Evolutionary conservation across 371 early-diverging fungal genomes (phyloP), one percentile per base, ranked within the genome.

Genomic region (Lichtheimia hyalospora): DNA sequence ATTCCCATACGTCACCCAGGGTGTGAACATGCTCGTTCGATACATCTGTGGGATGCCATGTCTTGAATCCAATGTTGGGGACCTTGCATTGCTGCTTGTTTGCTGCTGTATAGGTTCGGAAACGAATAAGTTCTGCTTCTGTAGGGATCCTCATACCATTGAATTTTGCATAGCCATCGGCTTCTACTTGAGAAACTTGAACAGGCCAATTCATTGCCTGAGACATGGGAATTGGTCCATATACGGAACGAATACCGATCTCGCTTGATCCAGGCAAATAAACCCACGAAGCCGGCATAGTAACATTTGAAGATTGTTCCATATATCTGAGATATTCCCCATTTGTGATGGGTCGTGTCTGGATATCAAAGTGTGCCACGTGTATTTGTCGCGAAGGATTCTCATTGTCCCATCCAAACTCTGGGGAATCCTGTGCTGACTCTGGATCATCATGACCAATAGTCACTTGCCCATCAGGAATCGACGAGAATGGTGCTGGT

Each of bases 361-460:
- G 92, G 49, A 95, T 86, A 16, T 72, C 65, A 67, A 86, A 92
- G 0, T 74, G 51, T 23, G 62, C 18, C 10, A 87, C 81, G 0
- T 55, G 16, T 7, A 77, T 70, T 24, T 68, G 62, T 3, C 74
- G 66, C 15, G 57, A 39, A 15, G 95, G 93, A 27, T 79, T 70
- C 64, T 96, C 96, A 64, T 92, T 94, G 68, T 95, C 95, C 96
- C 96, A 96, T 14, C 95, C 95, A 77, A 87, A 90, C 16, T 63
- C 62, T 34, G 62, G 18, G 0, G 15, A 15, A 16, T 41, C 44
- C 5, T 18, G 49, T 2, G 28, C 40, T 18, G 15, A 63, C 15
- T 25, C 25, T 14, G 52, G 59, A 52, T 86, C 90, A 52, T 88
- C 64, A 54, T 84, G 83, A 13, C 92, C 92, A 20, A 89, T 58